A percentile compares a stretch with the other conserved stretches of the same genome.
phyloP scores from a whole-genome alignment of 768 basidiomycete species.

The Calocera viscosa region DNA sequence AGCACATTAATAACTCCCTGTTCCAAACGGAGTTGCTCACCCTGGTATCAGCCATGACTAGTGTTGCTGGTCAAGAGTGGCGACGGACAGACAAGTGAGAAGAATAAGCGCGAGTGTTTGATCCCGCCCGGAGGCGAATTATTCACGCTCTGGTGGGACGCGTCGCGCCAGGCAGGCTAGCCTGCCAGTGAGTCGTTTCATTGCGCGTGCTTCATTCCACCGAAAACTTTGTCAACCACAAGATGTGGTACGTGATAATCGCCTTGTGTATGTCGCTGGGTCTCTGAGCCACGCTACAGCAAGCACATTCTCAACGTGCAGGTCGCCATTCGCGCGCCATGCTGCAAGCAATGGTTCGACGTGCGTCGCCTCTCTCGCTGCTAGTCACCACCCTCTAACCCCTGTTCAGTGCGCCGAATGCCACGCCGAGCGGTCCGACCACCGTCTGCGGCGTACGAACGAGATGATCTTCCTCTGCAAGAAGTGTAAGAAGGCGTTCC shows the following conservation, averaged over 20 bases:
- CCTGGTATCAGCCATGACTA: neutral
- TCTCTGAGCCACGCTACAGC: slow-evolving; percentile 34
- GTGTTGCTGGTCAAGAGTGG: neutral
- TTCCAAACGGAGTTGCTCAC: neutral
- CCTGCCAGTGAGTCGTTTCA: no score
- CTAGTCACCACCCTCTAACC: neutral
- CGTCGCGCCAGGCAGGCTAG: no score
- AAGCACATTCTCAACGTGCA: slow-evolving; percentile 96
- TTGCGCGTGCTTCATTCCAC: no score
- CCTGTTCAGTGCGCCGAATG: slow-evolving; percentile 64
- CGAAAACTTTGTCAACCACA: no score
- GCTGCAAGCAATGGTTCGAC: slow-evolving; percentile 96
- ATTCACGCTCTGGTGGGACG: neutral
- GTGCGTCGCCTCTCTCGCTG: slow-evolving; percentile 21
- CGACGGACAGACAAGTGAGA: neutral
- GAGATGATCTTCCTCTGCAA: slow-evolving; percentile 83
- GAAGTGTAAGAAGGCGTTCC: slow-evolving; percentile 89
- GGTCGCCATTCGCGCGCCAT: slow-evolving; percentile 89
- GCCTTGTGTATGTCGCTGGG: neutral
- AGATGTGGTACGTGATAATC: neutral
- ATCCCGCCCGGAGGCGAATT: neutral
- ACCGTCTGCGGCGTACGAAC: slow-evolving; percentile 54
- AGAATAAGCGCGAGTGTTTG: neutral
- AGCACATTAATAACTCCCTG: no score
- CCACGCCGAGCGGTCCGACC: slow-evolving; percentile 72